Evolutionary conservation across 1,284 basidiomycete genomes (phyloP).

Genomic region (Quambalaria eucalypti): DNA sequence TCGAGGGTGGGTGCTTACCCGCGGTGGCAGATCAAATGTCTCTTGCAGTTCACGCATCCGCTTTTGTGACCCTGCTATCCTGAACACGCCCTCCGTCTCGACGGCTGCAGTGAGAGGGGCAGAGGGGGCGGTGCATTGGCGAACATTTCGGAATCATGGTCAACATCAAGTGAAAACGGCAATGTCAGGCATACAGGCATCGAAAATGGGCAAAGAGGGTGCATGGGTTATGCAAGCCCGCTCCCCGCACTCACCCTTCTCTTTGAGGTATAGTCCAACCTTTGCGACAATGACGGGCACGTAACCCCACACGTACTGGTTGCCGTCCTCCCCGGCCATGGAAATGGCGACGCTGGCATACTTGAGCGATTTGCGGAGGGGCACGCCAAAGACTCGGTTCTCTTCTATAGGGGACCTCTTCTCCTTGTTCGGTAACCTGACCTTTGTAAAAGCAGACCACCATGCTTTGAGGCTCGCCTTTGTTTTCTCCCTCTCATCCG

Average conservation of each 20-base stretch:
- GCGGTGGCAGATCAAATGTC: conserved; percentile 79
- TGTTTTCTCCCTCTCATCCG: conserved; percentile 26
- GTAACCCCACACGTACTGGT: conserved; percentile 55
- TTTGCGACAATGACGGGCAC: conserved; percentile 96
- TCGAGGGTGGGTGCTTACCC: conserved; percentile 62
- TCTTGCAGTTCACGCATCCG: conserved; percentile 91
- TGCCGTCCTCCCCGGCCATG: conserved; percentile 59
- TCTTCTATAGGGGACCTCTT: conserved; percentile 6
- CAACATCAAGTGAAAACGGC: not conserved
- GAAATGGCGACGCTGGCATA: conserved; percentile 89
- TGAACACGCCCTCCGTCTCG: conserved; percentile 89
- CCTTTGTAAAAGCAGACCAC: conserved; percentile 37
- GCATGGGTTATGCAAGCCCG: not conserved
- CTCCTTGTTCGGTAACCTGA: conserved; percentile 14
- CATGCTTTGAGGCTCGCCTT: conserved; percentile 29
- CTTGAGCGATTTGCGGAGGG: conserved; percentile 70
- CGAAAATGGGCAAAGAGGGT: too few species aligned
- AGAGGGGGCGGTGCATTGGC: not conserved
- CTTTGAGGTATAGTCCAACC: conserved; percentile 58
- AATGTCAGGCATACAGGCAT: too few species aligned
- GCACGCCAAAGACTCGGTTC: conserved; percentile 68
- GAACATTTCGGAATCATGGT: not conserved
- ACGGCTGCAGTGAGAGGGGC: conserved; percentile 56
- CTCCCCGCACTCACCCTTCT: conserved; percentile 20
- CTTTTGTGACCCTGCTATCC: conserved; percentile 65